phyloP scores from a whole-genome alignment of 1,139 yeast genomes.

The Fermentozyma sake region DNA sequence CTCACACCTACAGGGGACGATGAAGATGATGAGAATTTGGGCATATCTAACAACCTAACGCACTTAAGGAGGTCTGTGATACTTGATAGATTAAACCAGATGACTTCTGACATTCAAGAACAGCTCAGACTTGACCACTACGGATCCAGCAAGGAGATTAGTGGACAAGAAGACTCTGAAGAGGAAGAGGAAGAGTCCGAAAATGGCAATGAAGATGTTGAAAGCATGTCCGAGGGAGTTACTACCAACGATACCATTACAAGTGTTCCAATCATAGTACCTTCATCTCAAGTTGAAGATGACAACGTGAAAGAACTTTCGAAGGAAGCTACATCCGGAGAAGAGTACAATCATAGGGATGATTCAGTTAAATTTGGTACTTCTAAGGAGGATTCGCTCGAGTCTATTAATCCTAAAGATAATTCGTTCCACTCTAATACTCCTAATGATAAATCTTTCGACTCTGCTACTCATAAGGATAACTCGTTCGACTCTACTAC shows the following conservation, averaged over 20 bases:
- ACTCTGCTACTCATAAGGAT: too few relatives aligned
- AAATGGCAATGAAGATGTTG: constrained; percentile 1
- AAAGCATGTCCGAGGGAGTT: not conserved
- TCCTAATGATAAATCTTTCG: too few relatives aligned
- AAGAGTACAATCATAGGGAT: too few relatives aligned
- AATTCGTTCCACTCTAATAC: too few relatives aligned
- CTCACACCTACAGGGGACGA: constrained; percentile 6
- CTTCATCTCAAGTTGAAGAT: too few relatives aligned
- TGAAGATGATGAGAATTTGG: constrained; percentile 10
- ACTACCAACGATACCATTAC: not conserved
- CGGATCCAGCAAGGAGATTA: constrained; percentile 5
- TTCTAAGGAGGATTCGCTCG: too few relatives aligned
- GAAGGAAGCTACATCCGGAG: too few relatives aligned
- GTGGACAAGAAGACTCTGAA: constrained; percentile 4
- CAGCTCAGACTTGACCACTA: constrained; percentile 22
- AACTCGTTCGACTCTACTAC: too few relatives aligned
- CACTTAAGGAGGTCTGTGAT: constrained; percentile 33
- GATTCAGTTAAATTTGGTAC: too few relatives aligned
- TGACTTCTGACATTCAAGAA: constrained; percentile 38
- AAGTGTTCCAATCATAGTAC: too few relatives aligned
- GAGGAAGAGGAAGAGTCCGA: constrained; percentile 6
- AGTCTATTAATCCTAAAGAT: too few relatives aligned
- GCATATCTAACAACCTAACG: constrained; percentile 7
- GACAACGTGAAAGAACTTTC: too few relatives aligned
- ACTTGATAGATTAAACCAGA: constrained; percentile 36